A percentile compares a stretch with the other conserved stretches of the same genome.
Evolutionary conservation across 139 green algal species (phyloP).

Genomic region (Coccomyxa sp.): DNA sequence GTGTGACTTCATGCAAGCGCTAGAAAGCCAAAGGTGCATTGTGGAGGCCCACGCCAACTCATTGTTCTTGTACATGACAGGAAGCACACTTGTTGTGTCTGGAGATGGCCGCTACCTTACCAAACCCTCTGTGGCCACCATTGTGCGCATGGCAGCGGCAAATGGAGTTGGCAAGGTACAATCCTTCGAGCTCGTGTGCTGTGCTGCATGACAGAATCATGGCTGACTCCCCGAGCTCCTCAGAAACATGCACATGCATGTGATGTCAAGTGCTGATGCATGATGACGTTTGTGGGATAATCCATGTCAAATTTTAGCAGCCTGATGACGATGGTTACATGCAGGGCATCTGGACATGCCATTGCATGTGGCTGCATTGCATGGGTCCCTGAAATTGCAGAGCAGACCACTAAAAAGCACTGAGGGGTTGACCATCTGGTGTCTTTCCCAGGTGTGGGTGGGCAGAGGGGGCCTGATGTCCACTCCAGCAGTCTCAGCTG

Average conservation of each 20-base stretch:
- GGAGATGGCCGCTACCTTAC: constrained; percentile 92
- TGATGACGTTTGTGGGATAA: not conserved
- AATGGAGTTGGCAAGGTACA: constrained; percentile 44
- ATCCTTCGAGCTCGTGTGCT: not conserved
- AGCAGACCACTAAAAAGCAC: not conserved
- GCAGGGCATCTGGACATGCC: too few species aligned
- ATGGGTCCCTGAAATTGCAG: too few species aligned
- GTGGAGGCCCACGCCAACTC: not conserved
- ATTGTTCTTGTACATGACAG: constrained; percentile 15
- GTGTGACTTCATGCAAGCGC: not conserved
- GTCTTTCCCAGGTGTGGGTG: constrained; percentile 11
- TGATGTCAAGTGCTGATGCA: not conserved
- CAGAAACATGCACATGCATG: not conserved
- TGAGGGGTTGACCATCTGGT: not conserved
- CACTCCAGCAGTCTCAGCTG: constrained; percentile 83
- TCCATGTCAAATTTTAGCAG: not conserved
- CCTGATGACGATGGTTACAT: not conserved
- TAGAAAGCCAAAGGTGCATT: not conserved
- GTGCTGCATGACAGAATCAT: not conserved
- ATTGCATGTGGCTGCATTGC: too few species aligned
- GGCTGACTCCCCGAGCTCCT: not conserved
- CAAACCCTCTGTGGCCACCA: constrained; percentile 85
- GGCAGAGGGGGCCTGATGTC: constrained; percentile 70
- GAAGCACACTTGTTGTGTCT: constrained; percentile 71
- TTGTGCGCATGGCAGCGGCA: constrained; percentile 86